Evolutionary conservation across 73 alveolate species (phyloP).

Genomic region (Durusdinium trenchii): DNA sequence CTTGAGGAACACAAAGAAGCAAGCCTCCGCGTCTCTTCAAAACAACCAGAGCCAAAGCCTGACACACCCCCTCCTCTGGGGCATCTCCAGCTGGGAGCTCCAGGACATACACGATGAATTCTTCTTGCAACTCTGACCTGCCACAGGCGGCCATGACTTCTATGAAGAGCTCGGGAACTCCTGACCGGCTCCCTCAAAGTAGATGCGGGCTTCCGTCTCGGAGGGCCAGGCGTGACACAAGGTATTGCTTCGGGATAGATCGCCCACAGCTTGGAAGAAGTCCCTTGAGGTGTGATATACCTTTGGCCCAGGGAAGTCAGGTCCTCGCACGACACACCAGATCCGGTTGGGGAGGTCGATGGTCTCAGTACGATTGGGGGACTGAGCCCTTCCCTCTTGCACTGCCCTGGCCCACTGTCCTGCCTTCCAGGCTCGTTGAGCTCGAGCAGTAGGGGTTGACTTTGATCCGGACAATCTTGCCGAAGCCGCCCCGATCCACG

Average conservation of each 20-base stretch:
- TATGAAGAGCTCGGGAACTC: neutral
- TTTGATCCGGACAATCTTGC: neutral
- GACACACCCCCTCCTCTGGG: neutral
- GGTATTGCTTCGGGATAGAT: neutral
- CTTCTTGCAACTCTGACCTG: neutral
- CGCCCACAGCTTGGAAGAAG: neutral
- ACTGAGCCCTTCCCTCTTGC: neutral
- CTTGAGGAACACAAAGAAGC: neutral
- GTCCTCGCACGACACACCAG: neutral
- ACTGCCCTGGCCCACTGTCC: constrained; percentile 1
- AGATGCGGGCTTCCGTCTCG: neutral
- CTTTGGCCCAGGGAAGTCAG: neutral
- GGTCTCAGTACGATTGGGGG: neutral
- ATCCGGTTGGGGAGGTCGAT: neutral
- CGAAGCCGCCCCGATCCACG: neutral
- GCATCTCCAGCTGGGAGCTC: neutral
- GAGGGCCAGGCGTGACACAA: constrained; percentile 17
- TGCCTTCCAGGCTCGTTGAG: neutral
- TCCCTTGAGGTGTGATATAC: neutral
- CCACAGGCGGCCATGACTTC: neutral
- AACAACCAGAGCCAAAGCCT: neutral
- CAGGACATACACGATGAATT: neutral
- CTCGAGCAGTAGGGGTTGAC: neutral
- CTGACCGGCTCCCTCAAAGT: neutral
- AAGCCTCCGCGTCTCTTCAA: neutral